Evolutionary conservation across 2,329 filamentous ascomycete genomes (phyloP).

Genomic region (Lachnum nothofagi): DNA sequence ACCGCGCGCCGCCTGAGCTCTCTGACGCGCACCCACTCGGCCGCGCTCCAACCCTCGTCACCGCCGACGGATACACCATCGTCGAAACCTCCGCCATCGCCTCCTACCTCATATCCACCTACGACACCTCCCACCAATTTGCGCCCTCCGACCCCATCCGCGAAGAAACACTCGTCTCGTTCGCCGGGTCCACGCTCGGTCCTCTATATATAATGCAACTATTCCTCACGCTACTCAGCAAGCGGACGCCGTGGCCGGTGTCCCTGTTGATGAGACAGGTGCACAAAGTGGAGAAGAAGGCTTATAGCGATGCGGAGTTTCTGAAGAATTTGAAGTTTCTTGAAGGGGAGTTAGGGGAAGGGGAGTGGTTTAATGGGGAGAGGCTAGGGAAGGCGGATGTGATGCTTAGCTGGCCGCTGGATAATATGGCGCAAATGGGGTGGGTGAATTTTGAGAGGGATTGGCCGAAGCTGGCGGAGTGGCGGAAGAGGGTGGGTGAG

Average conservation of each 20-base stretch:
- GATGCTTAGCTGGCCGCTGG: slow-evolving; percentile 34
- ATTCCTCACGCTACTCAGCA: slow-evolving; percentile 23
- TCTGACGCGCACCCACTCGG: slow-evolving; percentile 61
- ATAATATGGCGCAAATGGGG: slow-evolving; percentile 28
- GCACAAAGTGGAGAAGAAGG: slow-evolving; percentile 14
- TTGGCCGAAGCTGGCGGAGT: slow-evolving; percentile 32
- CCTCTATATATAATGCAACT: slow-evolving; percentile 24
- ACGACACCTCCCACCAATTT: slow-evolving; percentile 29
- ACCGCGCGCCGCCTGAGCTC: slow-evolving; percentile 67
- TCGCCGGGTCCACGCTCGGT: slow-evolving; percentile 28
- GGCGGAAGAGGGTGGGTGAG: slow-evolving; percentile 29
- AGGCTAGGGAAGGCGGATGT: slow-evolving; percentile 33
- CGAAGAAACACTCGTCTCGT: slow-evolving; percentile 29
- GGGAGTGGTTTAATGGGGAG: slow-evolving; percentile 31
- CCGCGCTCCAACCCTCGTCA: slow-evolving; percentile 68
- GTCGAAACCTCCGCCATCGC: slow-evolving; percentile 32
- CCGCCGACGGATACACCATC: slow-evolving; percentile 27
- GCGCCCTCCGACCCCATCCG: slow-evolving; percentile 27
- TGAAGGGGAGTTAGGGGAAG: slow-evolving; percentile 23
- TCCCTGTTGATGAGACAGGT: slow-evolving; percentile 18
- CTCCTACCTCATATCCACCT: slow-evolving; percentile 32
- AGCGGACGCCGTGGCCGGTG: slow-evolving; percentile 26
- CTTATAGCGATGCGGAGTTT: slow-evolving; percentile 23
- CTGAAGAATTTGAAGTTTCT: slow-evolving; percentile 21
- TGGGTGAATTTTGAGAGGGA: slow-evolving; percentile 31